Conservation (phyloP, 345 rosid genomes). For the Gossypium herbaceum region DNA sequence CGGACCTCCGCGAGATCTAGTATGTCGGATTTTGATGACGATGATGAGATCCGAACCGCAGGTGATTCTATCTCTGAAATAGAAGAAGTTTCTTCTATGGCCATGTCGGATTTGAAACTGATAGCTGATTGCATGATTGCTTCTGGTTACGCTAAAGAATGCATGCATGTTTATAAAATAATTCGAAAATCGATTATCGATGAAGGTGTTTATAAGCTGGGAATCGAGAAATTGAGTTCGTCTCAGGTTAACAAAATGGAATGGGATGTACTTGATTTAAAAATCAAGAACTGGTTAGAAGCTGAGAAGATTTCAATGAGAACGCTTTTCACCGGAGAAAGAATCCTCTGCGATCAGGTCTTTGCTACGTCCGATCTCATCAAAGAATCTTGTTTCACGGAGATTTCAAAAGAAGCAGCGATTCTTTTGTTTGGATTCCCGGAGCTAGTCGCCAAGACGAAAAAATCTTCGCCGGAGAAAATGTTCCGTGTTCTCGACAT, state of each 20-base stretch:
- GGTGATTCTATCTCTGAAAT: slow-evolving; percentile 42
- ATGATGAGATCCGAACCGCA: slow-evolving; percentile 15
- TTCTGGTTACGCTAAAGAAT: slow-evolving; percentile 71
- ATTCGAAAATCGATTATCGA: slow-evolving; percentile 70
- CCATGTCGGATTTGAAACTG: slow-evolving; percentile 52
- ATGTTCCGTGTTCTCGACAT: slow-evolving; percentile 59
- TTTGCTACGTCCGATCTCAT: slow-evolving; percentile 54
- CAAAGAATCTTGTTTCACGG: slow-evolving; percentile 62
- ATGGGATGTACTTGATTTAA: slow-evolving; percentile 46
- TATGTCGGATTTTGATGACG: slow-evolving; percentile 35
- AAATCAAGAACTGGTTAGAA: slow-evolving; percentile 53
- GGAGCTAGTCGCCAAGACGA: slow-evolving; percentile 41
- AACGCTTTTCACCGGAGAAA: slow-evolving; percentile 59
- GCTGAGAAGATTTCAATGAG: slow-evolving; percentile 51
- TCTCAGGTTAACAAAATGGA: slow-evolving; percentile 59
- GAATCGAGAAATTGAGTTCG: slow-evolving; percentile 44
- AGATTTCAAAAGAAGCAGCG: slow-evolving; percentile 65
- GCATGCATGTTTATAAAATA: slow-evolving; percentile 43
- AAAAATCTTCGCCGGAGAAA: slow-evolving; percentile 48
- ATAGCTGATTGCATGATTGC: slow-evolving; percentile 85
- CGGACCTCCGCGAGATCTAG: slow-evolving; percentile 51
- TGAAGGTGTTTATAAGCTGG: slow-evolving; percentile 62
- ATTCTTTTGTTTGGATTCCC: slow-evolving; percentile 57
- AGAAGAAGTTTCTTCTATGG: slow-evolving; percentile 45
- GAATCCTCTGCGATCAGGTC: slow-evolving; percentile 60